Evolutionary conservation across 2,329 filamentous ascomycete species (phyloP), one percentile per base, ranked within the genome.

Genomic region (Ophiostoma ulmi): DNA sequence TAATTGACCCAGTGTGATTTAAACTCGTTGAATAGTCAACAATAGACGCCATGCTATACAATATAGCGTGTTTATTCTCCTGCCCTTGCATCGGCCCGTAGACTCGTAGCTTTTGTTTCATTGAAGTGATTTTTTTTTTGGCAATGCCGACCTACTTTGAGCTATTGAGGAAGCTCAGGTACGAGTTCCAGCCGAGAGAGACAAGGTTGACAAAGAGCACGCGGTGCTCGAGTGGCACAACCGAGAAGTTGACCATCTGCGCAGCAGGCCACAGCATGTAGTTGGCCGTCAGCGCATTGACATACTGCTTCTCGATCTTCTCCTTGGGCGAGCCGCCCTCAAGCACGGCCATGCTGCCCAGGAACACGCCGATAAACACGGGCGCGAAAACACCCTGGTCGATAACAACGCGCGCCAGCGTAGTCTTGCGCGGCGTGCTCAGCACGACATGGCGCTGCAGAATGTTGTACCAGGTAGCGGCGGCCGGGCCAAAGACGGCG

Each of bases 231-330:
- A 96, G 83, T 67, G 94, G 94, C 73, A 97, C 87, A 74, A 95
- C 86, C 77, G 91, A 90, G 82, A 97, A 97, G 83, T 97, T 97
- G 77, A 90, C 84, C 70, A 90, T 83, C 82, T 97, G 94, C 70
- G 96, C 92, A 73, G 84, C 83, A 3, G 94, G 94, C 94, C 94
- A 97, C 70, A 97, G 80, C 82, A 92, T 86, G 85, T 92, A 93
- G 82, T 97, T 97, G 78, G 92, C 90, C 79, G 86, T 86, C 77
- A 97, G 86, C 41, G 91, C 91, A 14, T 86, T 84, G 74, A 81
- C 80, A 81, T 93, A 97, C 72, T 86, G 90, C 76, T 85, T 88
- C 72, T 87, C 81, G 70, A 95, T 83, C 81, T 94, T 94, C 77
- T 93, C 87, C 75, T 82, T 72, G 38, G 83, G 80, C 71, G 79